Percentiles rank a stretch among this genome's conserved stretches.
These are phyloP conservation scores for Monosporascus sp. DNA, from an alignment of 2,329 filamentous ascomycete species.

Conservation along the genomic window DNA sequence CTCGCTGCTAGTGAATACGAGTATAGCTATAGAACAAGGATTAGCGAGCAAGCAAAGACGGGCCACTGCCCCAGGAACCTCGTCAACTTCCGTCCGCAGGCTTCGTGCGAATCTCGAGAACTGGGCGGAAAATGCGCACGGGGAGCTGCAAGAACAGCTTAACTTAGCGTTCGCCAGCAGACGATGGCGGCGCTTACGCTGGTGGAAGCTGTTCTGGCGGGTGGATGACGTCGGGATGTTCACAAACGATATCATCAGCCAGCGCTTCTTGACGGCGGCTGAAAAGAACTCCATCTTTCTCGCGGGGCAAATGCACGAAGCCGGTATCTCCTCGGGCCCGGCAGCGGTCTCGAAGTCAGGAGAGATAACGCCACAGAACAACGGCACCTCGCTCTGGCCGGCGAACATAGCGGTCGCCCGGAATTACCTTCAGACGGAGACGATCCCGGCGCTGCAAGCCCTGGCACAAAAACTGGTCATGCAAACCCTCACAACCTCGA, in stretches of 20 bases:
- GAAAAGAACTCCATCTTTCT: constrained; percentile 82
- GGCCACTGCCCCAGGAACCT: constrained; percentile 23
- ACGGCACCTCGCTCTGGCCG: constrained; percentile 52
- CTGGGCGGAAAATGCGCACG: constrained; percentile 78
- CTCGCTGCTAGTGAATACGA: constrained; percentile 57
- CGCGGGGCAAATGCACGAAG: constrained; percentile 64
- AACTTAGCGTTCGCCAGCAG: constrained; percentile 71
- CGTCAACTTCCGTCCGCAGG: constrained; percentile 35
- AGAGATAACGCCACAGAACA: not conserved
- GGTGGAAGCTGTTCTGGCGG: constrained; percentile 95
- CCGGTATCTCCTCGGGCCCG: constrained; percentile 19
- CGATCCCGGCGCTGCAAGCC: constrained; percentile 65
- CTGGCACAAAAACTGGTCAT: constrained; percentile 70
- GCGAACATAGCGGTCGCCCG: constrained; percentile 68
- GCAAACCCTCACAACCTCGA: constrained; percentile 68
- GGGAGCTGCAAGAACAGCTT: constrained; percentile 75
- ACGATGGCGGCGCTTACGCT: constrained; percentile 74
- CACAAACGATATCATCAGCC: constrained; percentile 69
- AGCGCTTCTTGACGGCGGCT: constrained; percentile 70
- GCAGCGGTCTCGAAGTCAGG: not conserved
- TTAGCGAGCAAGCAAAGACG: constrained; percentile 35
- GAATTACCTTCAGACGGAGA: constrained; percentile 59
- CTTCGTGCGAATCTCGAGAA: constrained; percentile 57
- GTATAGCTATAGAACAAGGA: constrained; percentile 45
- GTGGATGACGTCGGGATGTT: constrained; percentile 89